phyloP scores from a whole-genome alignment of 768 basidiomycete genomes.

The Xanthoconium purpureum region DNA sequence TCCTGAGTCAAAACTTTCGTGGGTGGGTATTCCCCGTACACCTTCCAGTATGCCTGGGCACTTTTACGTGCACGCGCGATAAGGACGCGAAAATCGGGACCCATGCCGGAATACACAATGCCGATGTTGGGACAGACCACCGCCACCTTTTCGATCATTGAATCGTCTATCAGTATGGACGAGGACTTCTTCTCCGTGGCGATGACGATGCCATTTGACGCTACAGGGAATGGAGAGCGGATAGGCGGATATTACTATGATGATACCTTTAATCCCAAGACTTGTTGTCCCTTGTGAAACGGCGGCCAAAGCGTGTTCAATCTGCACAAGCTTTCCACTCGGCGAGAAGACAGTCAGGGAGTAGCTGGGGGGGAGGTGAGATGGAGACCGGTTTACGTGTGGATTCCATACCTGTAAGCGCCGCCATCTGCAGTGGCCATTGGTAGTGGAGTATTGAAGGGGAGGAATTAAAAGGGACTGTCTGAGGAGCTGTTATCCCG shows the following conservation, averaged over 20 bases:
- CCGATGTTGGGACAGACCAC: constrained; percentile 98
- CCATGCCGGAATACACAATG: constrained; percentile 99
- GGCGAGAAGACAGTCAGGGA: constrained; percentile 99
- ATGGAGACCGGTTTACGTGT: constrained; percentile 17
- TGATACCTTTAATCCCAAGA: constrained; percentile 93
- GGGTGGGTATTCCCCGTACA: constrained; percentile 97
- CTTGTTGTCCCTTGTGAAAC: constrained; percentile 95
- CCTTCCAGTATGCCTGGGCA: constrained; percentile 99
- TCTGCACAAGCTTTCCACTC: constrained; percentile 98
- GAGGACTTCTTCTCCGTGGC: constrained; percentile 99
- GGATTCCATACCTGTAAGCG: constrained; percentile 59
- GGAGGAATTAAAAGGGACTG: constrained; percentile 20
- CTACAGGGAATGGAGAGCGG: constrained; percentile 41
- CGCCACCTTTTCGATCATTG: constrained; percentile 96
- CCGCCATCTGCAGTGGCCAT: constrained; percentile 85
- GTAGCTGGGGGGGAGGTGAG: constrained; percentile 57
- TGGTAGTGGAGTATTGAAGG: constrained; percentile 19
- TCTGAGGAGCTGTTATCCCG: constrained; percentile 12
- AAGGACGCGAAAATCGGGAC: constrained; percentile 95
- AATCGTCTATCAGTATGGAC: constrained; percentile 96
- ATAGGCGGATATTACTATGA: constrained; percentile 26
- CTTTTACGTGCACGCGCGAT: constrained; percentile 94
- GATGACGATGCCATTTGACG: constrained; percentile 98
- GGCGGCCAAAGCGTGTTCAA: constrained; percentile 98
- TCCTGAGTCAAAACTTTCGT: constrained; percentile 96